Percentiles rank a stretch among this genome's conserved stretches.
Evolutionary conservation across 106 monocot genomes (phyloP).

Genomic region (Dioscorea zingiberensis): DNA sequence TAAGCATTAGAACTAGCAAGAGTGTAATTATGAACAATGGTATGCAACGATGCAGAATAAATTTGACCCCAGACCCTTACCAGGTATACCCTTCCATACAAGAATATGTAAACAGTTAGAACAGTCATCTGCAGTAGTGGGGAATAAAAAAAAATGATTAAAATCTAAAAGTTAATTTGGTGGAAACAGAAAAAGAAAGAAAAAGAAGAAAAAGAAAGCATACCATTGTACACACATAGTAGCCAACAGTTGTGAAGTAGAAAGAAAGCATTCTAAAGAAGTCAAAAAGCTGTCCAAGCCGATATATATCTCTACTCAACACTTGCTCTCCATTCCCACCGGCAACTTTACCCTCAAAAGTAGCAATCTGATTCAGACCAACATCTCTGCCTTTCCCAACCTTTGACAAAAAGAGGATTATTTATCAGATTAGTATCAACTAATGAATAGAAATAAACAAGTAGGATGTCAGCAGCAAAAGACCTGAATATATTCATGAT

Average conservation of each 20-base stretch:
- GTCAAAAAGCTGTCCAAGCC: conserved; percentile 93
- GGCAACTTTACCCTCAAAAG: conserved; percentile 97
- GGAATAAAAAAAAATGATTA: neutral
- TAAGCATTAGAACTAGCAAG: no score
- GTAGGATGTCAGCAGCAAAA: neutral
- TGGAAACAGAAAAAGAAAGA: neutral
- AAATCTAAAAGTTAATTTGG: neutral
- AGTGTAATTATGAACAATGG: no score
- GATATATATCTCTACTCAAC: conserved; percentile 87
- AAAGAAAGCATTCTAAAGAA: conserved; percentile 97
- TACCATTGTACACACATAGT: conserved; percentile 95
- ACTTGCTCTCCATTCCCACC: conserved; percentile 99
- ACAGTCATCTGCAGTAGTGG: conserved; percentile 79
- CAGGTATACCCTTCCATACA: conserved; percentile 94
- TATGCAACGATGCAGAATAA: neutral
- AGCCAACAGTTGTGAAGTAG: conserved; percentile 91
- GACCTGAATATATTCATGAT: conserved; percentile 99
- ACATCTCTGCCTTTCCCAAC: conserved; percentile 99
- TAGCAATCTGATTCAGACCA: conserved; percentile 92
- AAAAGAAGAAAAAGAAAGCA: neutral
- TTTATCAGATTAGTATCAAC: conserved; percentile 2
- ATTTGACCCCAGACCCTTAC: conserved; percentile 22
- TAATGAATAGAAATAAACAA: neutral
- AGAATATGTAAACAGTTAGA: conserved; percentile 83
- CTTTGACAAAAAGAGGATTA: conserved; percentile 19